Base-by-base conservation (phyloP, 1,284 basidiomycete species). In the Rhodotorula sp. region DNA sequence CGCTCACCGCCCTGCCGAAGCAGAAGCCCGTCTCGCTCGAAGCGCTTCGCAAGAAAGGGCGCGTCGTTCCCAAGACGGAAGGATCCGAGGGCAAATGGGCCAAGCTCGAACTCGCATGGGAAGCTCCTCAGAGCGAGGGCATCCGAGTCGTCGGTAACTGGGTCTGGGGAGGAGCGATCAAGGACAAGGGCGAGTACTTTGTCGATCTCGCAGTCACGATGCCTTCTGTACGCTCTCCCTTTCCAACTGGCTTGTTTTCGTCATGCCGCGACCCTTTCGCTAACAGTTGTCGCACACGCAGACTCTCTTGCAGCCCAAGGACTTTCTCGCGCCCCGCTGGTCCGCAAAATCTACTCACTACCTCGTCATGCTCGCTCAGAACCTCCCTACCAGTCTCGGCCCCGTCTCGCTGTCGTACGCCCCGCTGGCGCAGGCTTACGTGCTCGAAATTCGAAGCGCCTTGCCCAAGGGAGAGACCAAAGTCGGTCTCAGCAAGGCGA, bases 281-380 rank as follows among this genome's bases (percentile, higher is more conserved):
- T 68, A 15, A 62, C 52, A 3, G 16, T 43, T 54, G 43, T n/a
- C 21, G 14, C 21, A 58, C 58, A 34, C 72, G 5, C 77, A 93
- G 88, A 79, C 77, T 58, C 82, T 97, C 38, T 94, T 99, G 78
- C 93, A 97, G 82, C 91, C 95, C 77, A 99, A 98, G 80, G 95
- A 99, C 80, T 92, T 94, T 76, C 83, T 94, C 67, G 91, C 95
- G 79, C 87, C 88, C 49, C 87, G 97, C 26, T 95, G 92, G 81
- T 95, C 95, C 79, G 90, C 95, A 80, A 99, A 99, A 81, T 85
- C 92, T 57, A 90, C 92, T 0, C 95, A 90, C 80, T 99, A 94
- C 82, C 86, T 98, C 19, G 90, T 93, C 14, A 86, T 87, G 5
- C 84, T 99, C 63, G 91, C 90, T 5, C 84, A 87, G 15, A 86